These are phyloP conservation scores for Volvox africanus DNA, from an alignment of 139 green algal species.

Conservation along the genomic window DNA sequence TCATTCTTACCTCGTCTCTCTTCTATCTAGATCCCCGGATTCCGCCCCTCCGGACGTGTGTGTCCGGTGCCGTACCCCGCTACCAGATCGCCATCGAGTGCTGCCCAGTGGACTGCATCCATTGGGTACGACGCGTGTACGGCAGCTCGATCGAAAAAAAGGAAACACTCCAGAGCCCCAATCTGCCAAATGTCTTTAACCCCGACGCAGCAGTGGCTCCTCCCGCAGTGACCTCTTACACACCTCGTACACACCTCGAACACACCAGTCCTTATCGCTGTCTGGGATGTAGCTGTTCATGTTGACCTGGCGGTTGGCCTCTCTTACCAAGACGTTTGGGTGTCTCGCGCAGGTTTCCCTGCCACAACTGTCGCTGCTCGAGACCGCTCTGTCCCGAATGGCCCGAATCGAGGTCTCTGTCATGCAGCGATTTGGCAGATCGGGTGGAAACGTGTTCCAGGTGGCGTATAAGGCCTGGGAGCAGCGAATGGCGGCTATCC, in stretches of 20 bases:
- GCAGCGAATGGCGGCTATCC: conserved; percentile 34
- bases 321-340: background rate
- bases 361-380: conserved; percentile 70
- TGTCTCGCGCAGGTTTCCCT: conserved; percentile 53
- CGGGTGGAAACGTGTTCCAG: conserved; percentile 68
- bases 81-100: conserved; percentile 68
- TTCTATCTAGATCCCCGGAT: too few relatives aligned
- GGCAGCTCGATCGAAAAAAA: too few relatives aligned
- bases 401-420: conserved; percentile 66
- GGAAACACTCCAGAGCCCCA: too few relatives aligned
- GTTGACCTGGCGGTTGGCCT: too few relatives aligned
- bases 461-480: conserved; percentile 55
- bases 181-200: too few relatives aligned
- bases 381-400: conserved; percentile 61
- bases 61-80: background rate
- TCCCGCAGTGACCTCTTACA: too few relatives aligned
- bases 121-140: conserved; percentile 49
- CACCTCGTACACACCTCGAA: too few relatives aligned
- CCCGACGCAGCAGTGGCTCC: too few relatives aligned
- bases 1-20: too few relatives aligned
- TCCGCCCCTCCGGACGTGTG: too few relatives aligned
- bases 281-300: background rate
- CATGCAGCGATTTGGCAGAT: conserved; percentile 55
- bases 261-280: too few relatives aligned
- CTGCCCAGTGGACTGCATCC: conserved; percentile 71